Evolutionary conservation across 129 eudicot species (phyloP).

Genomic region (Daucus carota): DNA sequence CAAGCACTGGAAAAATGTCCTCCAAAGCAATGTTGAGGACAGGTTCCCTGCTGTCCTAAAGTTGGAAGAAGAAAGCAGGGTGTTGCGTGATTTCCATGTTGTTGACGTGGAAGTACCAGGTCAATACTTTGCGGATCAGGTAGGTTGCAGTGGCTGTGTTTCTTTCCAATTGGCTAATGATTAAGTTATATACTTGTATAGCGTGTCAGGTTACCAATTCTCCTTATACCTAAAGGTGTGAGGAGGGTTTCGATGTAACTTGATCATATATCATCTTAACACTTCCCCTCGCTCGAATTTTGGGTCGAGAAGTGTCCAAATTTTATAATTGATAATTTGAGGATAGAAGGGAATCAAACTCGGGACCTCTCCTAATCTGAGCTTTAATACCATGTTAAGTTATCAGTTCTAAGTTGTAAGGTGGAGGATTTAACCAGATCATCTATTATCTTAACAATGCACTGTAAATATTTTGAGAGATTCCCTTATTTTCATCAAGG

Average conservation of each 20-base stretch:
- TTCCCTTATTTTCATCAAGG: not conserved
- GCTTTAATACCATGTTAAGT: too few species aligned
- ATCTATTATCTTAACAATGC: not conserved
- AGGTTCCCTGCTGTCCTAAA: conserved; percentile 93
- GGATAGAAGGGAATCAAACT: too few species aligned
- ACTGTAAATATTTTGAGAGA: not conserved
- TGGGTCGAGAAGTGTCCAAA: too few species aligned
- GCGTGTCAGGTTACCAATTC: not conserved
- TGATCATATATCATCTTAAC: too few species aligned
- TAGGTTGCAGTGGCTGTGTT: not conserved
- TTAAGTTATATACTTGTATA: too few species aligned
- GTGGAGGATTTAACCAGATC: too few species aligned
- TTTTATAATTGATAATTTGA: not conserved
- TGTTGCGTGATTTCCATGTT: conserved; percentile 90
- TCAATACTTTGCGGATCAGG: conserved; percentile 83
- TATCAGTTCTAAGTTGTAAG: too few species aligned
- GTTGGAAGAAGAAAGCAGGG: conserved; percentile 97
- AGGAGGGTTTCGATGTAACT: too few species aligned
- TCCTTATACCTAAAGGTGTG: too few species aligned
- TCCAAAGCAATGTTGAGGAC: conserved; percentile 95
- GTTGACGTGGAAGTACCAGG: conserved; percentile 99
- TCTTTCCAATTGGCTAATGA: not conserved
- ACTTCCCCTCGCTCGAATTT: too few species aligned
- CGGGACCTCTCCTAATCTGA: too few species aligned
- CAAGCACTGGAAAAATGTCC: conserved; percentile 96